Conservation (phyloP, 2,329 filamentous ascomycete species). For the Ophiosphaerella narmari region DNA sequence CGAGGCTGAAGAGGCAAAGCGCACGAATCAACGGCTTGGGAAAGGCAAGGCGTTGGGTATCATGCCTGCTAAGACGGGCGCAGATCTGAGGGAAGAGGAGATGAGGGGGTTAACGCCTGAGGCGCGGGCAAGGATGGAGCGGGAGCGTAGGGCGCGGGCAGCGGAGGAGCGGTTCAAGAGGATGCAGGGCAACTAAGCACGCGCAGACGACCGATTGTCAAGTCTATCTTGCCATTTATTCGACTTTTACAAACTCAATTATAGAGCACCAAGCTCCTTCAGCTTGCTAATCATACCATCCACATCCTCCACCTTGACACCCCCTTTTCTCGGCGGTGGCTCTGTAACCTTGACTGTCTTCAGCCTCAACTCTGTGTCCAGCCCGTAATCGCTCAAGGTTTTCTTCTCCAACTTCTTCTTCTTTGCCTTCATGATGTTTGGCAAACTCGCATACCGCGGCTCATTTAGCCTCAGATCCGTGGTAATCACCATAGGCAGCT, state of each 20-base stretch:
- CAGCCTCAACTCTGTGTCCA: constrained; percentile 74
- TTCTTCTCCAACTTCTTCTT: constrained; percentile 98
- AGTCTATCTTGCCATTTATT: not conserved
- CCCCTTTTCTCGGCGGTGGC: constrained; percentile 84
- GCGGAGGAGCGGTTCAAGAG: constrained; percentile 83
- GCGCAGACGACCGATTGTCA: not conserved
- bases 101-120: constrained; percentile 83
- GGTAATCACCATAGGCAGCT: constrained; percentile 90
- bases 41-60: constrained; percentile 60
- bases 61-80: constrained; percentile 69
- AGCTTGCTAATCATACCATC: constrained; percentile 91
- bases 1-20: constrained; percentile 54
- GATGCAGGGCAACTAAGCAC: constrained; percentile 28
- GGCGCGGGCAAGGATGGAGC: constrained; percentile 80
- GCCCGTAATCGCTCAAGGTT: constrained; percentile 74
- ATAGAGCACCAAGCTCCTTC: constrained; percentile 94
- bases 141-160: constrained; percentile 86
- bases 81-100: constrained; percentile 84
- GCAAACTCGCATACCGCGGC: constrained; percentile 91
- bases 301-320: constrained; percentile 96
- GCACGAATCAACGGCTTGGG: constrained; percentile 54
- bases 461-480: constrained; percentile 94
- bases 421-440: constrained; percentile 99
- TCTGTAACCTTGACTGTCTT: constrained; percentile 92
- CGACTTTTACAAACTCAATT: constrained; percentile 26